Evolutionary conservation across 768 basidiomycete genomes (phyloP).

Genomic region (Cystofilobasidium bisporidii): DNA sequence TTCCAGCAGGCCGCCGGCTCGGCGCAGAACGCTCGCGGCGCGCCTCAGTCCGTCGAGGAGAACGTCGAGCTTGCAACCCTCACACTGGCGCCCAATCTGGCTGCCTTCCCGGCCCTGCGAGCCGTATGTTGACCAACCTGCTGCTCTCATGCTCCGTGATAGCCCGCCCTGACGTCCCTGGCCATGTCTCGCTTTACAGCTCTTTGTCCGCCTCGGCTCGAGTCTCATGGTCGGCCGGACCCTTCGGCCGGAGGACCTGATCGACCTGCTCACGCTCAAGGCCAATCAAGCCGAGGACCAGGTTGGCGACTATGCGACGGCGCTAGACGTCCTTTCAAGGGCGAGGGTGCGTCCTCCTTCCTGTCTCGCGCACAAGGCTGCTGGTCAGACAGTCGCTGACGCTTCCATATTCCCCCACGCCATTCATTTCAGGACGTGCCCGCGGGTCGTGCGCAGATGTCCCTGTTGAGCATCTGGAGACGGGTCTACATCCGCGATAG

Average conservation of each 20-base stretch:
- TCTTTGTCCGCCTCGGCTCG: conserved; percentile 61
- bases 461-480: conserved; percentile 72
- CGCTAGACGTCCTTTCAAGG: conserved; percentile 34
- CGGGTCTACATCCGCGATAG: conserved; percentile 80
- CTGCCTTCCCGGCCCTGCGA: conserved; percentile 49
- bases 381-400: neutral
- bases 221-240: conserved; percentile 64
- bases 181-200: conserved; percentile 40
- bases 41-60: conserved; percentile 26
- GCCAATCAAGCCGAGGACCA: conserved; percentile 51
- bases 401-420: no score
- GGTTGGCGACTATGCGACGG: conserved; percentile 50
- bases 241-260: conserved; percentile 64
- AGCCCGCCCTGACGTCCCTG: neutral
- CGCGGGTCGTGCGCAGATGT: conserved; percentile 56
- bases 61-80: conserved; percentile 33
- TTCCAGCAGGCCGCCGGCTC: conserved; percentile 44
- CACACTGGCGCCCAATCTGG: conserved; percentile 47
- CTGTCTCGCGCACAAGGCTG: neutral
- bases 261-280: conserved; percentile 77
- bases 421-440: conserved; percentile 51
- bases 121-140: conserved; percentile 40
- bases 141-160: neutral
- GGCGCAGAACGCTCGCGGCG: neutral
- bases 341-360: conserved; percentile 47